phyloP scores from a whole-genome alignment of 495 filamentous ascomycete genomes.

The Trypethelium eluteriae region DNA sequence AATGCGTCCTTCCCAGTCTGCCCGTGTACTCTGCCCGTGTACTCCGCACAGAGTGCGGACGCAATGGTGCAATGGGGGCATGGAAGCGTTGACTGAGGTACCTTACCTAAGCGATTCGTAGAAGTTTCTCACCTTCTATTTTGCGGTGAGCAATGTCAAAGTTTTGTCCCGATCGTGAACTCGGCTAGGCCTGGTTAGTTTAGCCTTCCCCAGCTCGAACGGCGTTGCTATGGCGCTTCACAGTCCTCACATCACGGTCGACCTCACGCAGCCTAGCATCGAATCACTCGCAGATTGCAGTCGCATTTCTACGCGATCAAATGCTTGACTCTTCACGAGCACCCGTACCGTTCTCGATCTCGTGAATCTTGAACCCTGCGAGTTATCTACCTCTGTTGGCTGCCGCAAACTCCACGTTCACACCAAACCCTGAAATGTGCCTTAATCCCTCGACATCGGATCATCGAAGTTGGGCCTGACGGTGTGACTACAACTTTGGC shows the following conservation, averaged over 20 bases:
- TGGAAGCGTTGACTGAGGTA: no score
- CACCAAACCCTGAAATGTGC: not conserved
- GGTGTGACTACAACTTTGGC: not conserved
- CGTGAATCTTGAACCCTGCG: not conserved
- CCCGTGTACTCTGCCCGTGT: no score
- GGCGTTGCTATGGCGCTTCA: slow-evolving; percentile 6
- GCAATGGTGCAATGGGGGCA: no score
- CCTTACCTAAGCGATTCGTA: no score
- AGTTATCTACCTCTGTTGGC: not conserved
- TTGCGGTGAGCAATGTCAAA: not conserved
- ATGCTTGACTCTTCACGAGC: not conserved
- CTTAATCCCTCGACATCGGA: not conserved
- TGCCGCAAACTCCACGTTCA: not conserved
- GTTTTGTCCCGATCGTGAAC: not conserved
- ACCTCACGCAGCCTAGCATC: no score
- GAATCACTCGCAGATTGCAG: no score
- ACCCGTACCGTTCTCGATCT: not conserved
- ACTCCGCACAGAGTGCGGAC: no score
- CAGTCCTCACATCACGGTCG: not conserved
- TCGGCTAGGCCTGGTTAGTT: not conserved
- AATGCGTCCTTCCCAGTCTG: no score
- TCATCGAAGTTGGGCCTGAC: not conserved
- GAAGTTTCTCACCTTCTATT: not conserved
- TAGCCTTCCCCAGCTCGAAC: not conserved
- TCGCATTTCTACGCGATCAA: not conserved